Percentiles rank a stretch among this genome's conserved stretches.
Conservation (phyloP, 2,329 filamentous ascomycete genomes). For the Chalaropsis thielavioides region DNA sequence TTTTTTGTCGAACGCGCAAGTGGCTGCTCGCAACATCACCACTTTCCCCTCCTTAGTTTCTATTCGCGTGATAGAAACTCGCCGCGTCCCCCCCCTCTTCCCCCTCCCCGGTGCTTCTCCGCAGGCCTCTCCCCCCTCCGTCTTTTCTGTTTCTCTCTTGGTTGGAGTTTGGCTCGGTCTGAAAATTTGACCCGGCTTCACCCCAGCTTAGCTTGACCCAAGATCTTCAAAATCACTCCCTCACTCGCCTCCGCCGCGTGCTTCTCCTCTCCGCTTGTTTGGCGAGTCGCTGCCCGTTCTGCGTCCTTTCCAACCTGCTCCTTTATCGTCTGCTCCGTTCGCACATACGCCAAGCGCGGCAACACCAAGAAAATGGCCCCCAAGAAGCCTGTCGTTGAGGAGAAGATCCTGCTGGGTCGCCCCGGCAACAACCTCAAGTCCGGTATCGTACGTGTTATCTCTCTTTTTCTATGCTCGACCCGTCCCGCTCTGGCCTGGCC, state of each 20-base stretch:
- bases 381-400: conserved; percentile 82
- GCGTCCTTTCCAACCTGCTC: conserved; percentile 28
- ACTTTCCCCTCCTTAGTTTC: not conserved
- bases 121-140: not conserved
- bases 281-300: conserved; percentile 51
- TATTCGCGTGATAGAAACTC: not conserved
- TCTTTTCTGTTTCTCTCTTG: not conserved
- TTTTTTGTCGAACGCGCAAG: conserved; percentile 17
- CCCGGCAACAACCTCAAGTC: conserved; percentile 98
- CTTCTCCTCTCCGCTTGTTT: conserved; percentile 33
- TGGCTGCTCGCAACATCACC: not conserved
- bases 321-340: conserved; percentile 29
- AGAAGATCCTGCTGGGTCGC: conserved; percentile 91
- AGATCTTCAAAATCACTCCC: conserved; percentile 19
- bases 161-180: conserved; percentile 7
- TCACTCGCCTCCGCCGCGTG: conserved; percentile 37
- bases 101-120: not conserved
- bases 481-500: not conserved
- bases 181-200: conserved; percentile 9
- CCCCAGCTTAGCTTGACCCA: conserved; percentile 6
- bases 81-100: too few relatives aligned
- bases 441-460: conserved; percentile 63
- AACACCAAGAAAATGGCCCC: conserved; percentile 68
- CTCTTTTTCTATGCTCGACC: not conserved
- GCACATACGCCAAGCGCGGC: conserved; percentile 41